Conservation (phyloP, 345 rosid species). For the Theobroma cacao region DNA sequence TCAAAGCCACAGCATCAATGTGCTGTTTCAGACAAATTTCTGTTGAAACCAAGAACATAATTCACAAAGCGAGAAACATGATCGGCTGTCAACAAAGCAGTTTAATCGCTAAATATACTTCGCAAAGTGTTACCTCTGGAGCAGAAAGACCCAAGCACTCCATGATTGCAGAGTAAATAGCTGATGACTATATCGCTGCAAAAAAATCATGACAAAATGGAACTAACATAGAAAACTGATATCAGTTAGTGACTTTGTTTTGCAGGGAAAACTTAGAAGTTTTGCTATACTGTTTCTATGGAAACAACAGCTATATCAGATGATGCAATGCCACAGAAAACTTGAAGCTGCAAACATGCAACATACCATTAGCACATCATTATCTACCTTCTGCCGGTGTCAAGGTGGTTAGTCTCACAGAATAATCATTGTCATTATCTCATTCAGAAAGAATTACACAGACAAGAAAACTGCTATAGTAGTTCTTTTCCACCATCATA, state of each 20-base stretch:
- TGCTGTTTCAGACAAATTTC: not conserved
- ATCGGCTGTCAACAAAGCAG: not conserved
- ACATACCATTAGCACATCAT: not conserved
- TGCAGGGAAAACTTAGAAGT: not conserved
- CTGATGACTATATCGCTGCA: not conserved
- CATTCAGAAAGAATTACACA: not conserved
- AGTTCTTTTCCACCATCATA: not conserved
- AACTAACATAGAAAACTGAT: not conserved
- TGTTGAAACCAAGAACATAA: not conserved
- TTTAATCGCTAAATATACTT: not conserved
- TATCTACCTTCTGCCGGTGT: not conserved
- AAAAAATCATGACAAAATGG: not conserved
- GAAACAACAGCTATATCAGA: not conserved
- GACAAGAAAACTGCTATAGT: not conserved
- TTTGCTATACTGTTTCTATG: not conserved
- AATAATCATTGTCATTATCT: not conserved
- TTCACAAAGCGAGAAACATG: not conserved
- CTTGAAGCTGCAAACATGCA: not conserved
- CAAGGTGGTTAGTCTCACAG: not conserved
- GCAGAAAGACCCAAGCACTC: not conserved
- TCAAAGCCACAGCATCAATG: not conserved
- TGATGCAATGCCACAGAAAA: not conserved
- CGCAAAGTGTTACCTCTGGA: not conserved
- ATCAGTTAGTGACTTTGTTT: not conserved
- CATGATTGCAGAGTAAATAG: not conserved